Conservation (phyloP, 306 rosid genomes). For the Cucurbita argyrosperma region DNA sequence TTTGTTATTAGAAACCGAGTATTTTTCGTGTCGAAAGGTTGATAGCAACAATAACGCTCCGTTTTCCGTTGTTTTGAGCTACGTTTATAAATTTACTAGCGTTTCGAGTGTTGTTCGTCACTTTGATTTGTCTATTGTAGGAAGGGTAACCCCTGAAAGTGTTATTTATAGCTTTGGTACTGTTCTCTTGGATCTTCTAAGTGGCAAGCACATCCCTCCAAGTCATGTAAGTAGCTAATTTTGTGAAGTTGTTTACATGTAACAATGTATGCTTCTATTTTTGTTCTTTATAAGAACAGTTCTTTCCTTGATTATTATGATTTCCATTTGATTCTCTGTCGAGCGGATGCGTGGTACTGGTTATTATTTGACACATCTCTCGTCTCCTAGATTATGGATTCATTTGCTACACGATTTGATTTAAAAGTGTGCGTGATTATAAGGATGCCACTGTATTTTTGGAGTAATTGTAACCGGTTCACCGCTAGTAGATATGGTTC, state of each 20-base stretch:
- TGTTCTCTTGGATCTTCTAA: conserved; percentile 83
- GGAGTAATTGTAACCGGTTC: not conserved
- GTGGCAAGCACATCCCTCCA: conserved; percentile 98
- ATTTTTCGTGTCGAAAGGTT: not conserved
- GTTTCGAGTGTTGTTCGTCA: not conserved
- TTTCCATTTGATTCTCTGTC: not conserved
- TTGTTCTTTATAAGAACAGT: not conserved
- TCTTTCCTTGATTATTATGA: not conserved
- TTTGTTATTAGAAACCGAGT: not conserved
- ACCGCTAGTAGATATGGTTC: too few relatives aligned
- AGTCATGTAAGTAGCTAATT: conserved; percentile 62
- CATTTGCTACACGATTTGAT: not conserved
- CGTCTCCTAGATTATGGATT: not conserved
- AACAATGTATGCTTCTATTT: not conserved
- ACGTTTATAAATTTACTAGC: not conserved
- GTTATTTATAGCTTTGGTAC: conserved; percentile 95
- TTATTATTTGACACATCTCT: not conserved
- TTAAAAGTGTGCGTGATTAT: not conserved
- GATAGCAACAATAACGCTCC: not conserved
- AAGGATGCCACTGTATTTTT: not conserved
- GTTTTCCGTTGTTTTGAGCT: not conserved
- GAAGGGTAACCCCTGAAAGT: conserved; percentile 97
- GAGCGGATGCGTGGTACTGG: not conserved
- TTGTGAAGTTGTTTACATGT: not conserved
- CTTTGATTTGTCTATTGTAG: conserved; percentile 21